phyloP scores from a whole-genome alignment of 371 early-diverging fungal species.

The Rhizopus microsporus region DNA sequence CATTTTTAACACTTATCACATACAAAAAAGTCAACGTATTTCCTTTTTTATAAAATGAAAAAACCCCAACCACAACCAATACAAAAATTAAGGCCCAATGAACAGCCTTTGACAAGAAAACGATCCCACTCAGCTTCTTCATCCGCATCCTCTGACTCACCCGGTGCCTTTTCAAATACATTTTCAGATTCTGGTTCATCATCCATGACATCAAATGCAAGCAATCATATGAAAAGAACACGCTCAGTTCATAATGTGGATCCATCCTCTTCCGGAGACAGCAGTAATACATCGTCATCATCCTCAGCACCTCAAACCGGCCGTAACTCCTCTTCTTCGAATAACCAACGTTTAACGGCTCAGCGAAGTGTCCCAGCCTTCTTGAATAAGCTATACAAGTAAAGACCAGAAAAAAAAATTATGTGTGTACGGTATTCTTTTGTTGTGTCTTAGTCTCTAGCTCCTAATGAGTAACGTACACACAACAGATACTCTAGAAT shows the following conservation, averaged over 20 bases:
- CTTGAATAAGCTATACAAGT: constrained; percentile 84
- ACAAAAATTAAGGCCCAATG: not conserved
- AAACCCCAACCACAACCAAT: constrained; percentile 3
- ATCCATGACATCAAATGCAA: constrained; percentile 10
- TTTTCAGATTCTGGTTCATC: constrained; percentile 31
- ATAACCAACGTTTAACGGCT: constrained; percentile 3
- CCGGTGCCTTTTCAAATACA: constrained; percentile 14
- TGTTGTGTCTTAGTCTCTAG: not conserved
- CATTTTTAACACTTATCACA: no score
- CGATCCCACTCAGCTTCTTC: constrained; percentile 25
- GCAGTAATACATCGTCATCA: not conserved
- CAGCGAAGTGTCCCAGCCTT: constrained; percentile 78
- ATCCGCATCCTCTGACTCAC: constrained; percentile 16
- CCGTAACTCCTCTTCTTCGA: not conserved
- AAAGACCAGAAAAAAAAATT: constrained; percentile 2
- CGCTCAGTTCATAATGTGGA: constrained; percentile 12
- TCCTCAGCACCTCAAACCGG: constrained; percentile 2
- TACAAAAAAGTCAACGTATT: not conserved
- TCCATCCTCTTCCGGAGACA: constrained; percentile 7
- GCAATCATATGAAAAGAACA: not conserved
- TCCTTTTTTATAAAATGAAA: not conserved
- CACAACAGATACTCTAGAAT: no score
- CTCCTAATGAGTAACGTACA: no score
- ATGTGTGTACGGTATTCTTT: no score
- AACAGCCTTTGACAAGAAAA: constrained; percentile 7